phyloP scores from a whole-genome alignment of 352 stramenopile genomes.

The Pythium periplocum region DNA sequence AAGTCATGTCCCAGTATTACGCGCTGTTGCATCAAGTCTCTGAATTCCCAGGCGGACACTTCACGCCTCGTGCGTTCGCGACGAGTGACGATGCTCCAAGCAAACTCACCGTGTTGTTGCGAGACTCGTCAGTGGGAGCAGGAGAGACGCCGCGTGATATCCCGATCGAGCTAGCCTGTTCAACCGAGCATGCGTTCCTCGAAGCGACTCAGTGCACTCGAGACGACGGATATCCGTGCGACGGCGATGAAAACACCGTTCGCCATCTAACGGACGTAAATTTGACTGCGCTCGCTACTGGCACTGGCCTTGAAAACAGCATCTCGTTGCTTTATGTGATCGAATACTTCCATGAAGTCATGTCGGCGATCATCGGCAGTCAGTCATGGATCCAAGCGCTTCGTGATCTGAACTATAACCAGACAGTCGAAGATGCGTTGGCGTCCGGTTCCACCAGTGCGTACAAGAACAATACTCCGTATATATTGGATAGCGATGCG shows the following conservation, averaged over 20 bases:
- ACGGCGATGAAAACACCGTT: conserved; percentile 12
- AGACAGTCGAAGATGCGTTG: conserved; percentile 15
- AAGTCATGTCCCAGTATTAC: conserved; percentile 29
- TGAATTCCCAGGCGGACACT: conserved; percentile 27
- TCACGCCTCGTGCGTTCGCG: conserved; percentile 24
- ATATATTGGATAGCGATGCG: conserved; percentile 25
- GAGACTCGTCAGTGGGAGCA: conserved; percentile 3
- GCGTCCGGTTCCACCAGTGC: conserved; percentile 12
- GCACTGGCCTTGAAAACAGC: conserved; percentile 34
- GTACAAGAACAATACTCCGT: conserved; percentile 18
- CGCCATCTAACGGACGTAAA: conserved; percentile 22
- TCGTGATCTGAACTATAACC: conserved; percentile 27
- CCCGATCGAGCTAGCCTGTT: conserved; percentile 26
- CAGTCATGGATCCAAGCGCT: conserved; percentile 28
- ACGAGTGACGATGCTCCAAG: neutral
- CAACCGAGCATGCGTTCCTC: conserved; percentile 21
- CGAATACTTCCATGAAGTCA: conserved; percentile 36
- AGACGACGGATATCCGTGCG: conserved; percentile 28
- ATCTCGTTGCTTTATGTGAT: conserved; percentile 33
- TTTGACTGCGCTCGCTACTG: conserved; percentile 8
- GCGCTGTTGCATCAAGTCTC: conserved; percentile 33
- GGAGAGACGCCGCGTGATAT: conserved; percentile 2
- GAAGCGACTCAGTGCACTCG: conserved; percentile 18
- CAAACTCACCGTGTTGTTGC: conserved; percentile 25
- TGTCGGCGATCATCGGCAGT: conserved; percentile 25